phyloP scores from a whole-genome alignment of 495 filamentous ascomycete species.

The Delitschia confertaspora region DNA sequence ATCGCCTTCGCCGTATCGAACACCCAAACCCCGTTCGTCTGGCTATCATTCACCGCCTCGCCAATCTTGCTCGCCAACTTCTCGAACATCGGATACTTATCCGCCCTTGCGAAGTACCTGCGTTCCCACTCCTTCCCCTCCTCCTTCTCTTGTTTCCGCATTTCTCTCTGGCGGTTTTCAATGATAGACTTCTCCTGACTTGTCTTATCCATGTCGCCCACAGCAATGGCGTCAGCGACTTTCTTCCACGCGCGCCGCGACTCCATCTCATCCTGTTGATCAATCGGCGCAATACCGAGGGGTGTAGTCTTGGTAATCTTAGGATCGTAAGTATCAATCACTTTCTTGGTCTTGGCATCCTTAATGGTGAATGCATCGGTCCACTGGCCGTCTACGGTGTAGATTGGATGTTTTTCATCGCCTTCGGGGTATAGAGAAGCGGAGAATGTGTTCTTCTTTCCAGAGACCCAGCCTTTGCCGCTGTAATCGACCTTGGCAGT shows the following conservation, averaged over 20 bases:
- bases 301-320: slow-evolving; percentile 52
- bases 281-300: slow-evolving; percentile 62
- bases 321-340: slow-evolving; percentile 62
- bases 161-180: slow-evolving; percentile 78
- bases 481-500: slow-evolving; percentile 88
- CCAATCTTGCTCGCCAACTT: slow-evolving; percentile 50
- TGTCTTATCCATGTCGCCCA: slow-evolving; percentile 75
- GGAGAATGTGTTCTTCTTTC: slow-evolving; percentile 88
- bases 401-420: slow-evolving; percentile 72
- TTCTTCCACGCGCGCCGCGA: slow-evolving; percentile 80
- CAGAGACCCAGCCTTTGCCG: slow-evolving; percentile 86
- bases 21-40: slow-evolving; percentile 83
- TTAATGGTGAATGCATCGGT: slow-evolving; percentile 74
- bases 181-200: slow-evolving; percentile 76
- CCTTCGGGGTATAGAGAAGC: slow-evolving; percentile 68
- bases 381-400: slow-evolving; percentile 87
- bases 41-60: slow-evolving; percentile 52
- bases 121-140: slow-evolving; percentile 76
- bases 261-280: slow-evolving; percentile 80
- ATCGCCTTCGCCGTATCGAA: slow-evolving; percentile 62
- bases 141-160: slow-evolving; percentile 70
- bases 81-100: slow-evolving; percentile 49
- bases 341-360: slow-evolving; percentile 58
- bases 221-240: slow-evolving; percentile 69
- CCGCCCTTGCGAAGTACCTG: slow-evolving; percentile 63